Conservation (phyloP, 176 grass and related monocot species). For the Triticum turgidum region DNA sequence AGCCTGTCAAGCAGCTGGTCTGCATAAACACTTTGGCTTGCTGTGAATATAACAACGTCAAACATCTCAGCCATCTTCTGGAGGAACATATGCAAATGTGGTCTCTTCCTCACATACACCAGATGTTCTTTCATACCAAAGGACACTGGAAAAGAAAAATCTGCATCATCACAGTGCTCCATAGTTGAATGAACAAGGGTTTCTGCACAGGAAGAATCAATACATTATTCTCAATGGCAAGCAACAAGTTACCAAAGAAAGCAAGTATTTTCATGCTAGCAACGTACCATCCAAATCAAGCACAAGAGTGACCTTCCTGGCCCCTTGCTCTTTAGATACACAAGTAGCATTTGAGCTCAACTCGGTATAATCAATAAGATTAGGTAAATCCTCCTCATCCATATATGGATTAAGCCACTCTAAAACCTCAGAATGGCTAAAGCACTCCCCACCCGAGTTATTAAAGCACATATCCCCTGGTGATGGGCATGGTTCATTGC, state of each 20-base stretch:
- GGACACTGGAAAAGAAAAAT: slow-evolving; percentile 75
- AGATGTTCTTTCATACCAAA: slow-evolving; percentile 74
- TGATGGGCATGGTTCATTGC: slow-evolving; percentile 33
- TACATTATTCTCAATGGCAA: slow-evolving; percentile 19
- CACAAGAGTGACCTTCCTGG: slow-evolving; percentile 75
- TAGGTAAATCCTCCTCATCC: slow-evolving; percentile 40
- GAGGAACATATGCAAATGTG: slow-evolving; percentile 81
- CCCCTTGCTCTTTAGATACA: slow-evolving; percentile 35
- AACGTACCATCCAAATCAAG: slow-evolving; percentile 98
- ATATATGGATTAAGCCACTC: slow-evolving; percentile 70
- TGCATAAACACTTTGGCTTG: slow-evolving; percentile 90
- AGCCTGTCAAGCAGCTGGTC: slow-evolving; percentile 76
- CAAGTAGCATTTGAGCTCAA: slow-evolving; percentile 41
- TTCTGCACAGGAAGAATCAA: slow-evolving; percentile 55
- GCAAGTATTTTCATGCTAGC: neutral
- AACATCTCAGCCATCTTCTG: slow-evolving; percentile 77
- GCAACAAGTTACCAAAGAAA: neutral
- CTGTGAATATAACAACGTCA: slow-evolving; percentile 95
- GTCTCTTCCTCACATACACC: slow-evolving; percentile 87
- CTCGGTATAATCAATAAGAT: slow-evolving; percentile 59
- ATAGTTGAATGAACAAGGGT: slow-evolving; percentile 95
- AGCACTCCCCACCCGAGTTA: slow-evolving; percentile 43
- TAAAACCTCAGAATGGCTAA: slow-evolving; percentile 43
- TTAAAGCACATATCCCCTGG: slow-evolving; percentile 46
- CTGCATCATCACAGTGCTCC: slow-evolving; percentile 64